Evolutionary conservation across 2,329 filamentous ascomycete species (phyloP).

Genomic region (Chaetomium sp.): DNA sequence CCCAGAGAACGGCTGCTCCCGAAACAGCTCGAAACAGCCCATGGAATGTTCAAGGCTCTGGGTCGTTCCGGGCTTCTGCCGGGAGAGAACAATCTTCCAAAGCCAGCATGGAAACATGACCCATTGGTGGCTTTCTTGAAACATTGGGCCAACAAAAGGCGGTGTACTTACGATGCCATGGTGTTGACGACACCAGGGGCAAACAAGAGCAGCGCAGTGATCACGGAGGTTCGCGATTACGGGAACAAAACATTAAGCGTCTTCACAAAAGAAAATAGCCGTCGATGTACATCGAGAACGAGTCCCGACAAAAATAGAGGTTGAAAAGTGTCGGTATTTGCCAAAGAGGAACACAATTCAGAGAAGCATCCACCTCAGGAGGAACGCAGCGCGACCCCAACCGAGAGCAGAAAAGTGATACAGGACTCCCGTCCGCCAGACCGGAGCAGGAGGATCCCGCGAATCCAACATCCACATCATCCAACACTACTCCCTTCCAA

Average conservation of each 20-base stretch:
- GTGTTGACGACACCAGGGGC: background rate
- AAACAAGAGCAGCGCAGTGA: background rate
- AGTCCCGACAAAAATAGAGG: slow-evolving; percentile 15
- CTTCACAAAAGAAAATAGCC: slow-evolving; percentile 19
- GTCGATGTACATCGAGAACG: slow-evolving; percentile 12
- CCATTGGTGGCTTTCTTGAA: background rate
- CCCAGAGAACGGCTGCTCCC: background rate
- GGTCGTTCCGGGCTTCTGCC: background rate
- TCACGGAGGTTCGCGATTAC: background rate
- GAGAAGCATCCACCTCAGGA: slow-evolving; percentile 7
- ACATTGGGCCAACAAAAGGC: background rate
- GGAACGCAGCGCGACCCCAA: background rate
- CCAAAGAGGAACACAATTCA: slow-evolving; percentile 27
- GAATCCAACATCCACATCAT: slow-evolving; percentile 15
- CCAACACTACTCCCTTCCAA: background rate
- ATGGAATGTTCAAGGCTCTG: background rate
- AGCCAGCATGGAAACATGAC: too few species aligned
- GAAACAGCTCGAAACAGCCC: background rate
- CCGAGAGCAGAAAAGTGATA: background rate
- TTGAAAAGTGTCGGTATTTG: slow-evolving; percentile 32
- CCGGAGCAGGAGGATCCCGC: background rate
- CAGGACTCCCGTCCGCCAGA: slow-evolving; percentile 16
- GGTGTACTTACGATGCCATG: background rate
- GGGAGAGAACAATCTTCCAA: background rate
- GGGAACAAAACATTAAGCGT: slow-evolving; percentile 16